Evolutionary conservation across 2,329 filamentous ascomycete species (phyloP), one percentile per base, ranked within the genome.

Genomic region (Sordariomycetes sp.): DNA sequence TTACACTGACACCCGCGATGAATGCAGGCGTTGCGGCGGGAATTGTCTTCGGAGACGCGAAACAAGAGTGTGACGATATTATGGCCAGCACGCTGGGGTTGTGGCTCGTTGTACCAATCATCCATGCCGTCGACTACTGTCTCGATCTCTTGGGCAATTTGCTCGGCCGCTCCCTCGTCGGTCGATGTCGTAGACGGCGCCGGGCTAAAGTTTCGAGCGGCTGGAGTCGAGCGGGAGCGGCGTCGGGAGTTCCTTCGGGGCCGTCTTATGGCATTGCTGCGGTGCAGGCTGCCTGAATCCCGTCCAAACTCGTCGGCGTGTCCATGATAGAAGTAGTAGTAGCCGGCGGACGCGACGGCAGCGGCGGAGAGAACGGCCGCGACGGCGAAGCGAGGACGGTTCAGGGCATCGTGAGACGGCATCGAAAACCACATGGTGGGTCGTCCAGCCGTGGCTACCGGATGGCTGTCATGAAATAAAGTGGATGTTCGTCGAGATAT

Each of bases 1-100:
- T 97, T 96, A 69, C 94, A 99, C 43, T 87, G 88, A 61, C 96
- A 95, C 14, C 94, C 93, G 14, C 93, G 82, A 70, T 99, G 94
- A 24, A 97, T 87, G 67, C 94, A 96, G 22, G 90, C 89, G 68
- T 94, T 93, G 56, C 89, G 81, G 59, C 87, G 83, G 1, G 92
- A 90, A 68, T 96, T 92, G 64, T 97, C 91, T 70, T 97, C 92
- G 0, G 92, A 95, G 53, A 97, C 95, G 60, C 92, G 84, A 68
- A 96, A 97, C 1, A 97, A 78, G 2, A 97, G 77, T 61, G 86
- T 89, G 53, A 95, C 87, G 54, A 96, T 85, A 60, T 91, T 92
- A 66, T 94, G 89, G 7, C 89, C 89, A 37, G 75, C 80, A 59
- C 78, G 76, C 60, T 77, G 76, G 35, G 74, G 68, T 34, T 74